Evolutionary conservation across 163 green algal genomes (phyloP).

Genomic region (Chloroidium sp.): DNA sequence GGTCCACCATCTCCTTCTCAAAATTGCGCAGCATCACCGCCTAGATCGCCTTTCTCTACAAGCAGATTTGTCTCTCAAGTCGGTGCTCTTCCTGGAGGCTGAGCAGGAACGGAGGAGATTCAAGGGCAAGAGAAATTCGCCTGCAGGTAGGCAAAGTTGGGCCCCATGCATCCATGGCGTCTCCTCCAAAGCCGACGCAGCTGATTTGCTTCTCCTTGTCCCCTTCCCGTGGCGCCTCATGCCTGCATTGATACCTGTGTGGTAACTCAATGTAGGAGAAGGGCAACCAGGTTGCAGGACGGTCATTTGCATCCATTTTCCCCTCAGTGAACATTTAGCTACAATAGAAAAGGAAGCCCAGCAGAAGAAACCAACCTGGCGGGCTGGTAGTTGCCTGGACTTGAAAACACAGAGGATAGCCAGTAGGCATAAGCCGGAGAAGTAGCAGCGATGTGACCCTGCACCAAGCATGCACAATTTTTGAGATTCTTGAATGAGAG

Average conservation of each 20-base stretch:
- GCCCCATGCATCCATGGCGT: constrained; percentile 96
- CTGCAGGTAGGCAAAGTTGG: constrained; percentile 93
- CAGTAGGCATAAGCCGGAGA: constrained; percentile 81
- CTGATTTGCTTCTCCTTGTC: constrained; percentile 78
- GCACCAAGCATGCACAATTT: neutral
- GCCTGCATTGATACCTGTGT: neutral
- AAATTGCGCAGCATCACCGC: constrained; percentile 90
- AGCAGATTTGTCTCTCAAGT: neutral
- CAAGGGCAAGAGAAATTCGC: neutral
- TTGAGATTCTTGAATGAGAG: too few species aligned
- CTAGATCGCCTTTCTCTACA: constrained; percentile 96
- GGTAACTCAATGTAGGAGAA: too few species aligned
- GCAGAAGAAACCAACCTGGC: constrained; percentile 52
- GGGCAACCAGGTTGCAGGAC: too few species aligned
- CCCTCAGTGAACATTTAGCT: too few species aligned
- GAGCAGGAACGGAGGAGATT: neutral
- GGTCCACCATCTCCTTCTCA: constrained; percentile 90
- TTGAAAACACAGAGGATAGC: constrained; percentile 65
- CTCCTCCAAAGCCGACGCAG: constrained; percentile 93
- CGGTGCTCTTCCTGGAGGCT: neutral
- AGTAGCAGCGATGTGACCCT: constrained; percentile 77
- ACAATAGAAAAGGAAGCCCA: neutral
- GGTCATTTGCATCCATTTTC: too few species aligned
- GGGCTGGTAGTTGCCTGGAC: constrained; percentile 75
- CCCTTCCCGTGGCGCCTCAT: constrained; percentile 62